Evolutionary conservation across 1,139 yeast species (phyloP).

Genomic region (Geotrichum armillariae): DNA sequence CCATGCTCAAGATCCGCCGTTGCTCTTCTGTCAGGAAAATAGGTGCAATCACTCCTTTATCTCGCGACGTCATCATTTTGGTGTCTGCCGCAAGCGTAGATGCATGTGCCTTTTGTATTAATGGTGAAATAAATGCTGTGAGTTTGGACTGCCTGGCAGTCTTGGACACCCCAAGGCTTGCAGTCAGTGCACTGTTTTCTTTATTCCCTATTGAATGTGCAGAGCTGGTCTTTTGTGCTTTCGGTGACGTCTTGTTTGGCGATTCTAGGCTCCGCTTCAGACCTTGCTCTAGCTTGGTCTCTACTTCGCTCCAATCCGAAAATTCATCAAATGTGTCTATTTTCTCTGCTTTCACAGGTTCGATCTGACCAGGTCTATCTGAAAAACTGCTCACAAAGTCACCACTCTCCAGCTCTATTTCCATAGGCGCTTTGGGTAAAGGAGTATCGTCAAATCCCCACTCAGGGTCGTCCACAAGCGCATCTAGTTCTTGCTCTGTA

Average conservation of each 20-base stretch:
- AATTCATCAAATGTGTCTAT: too few relatives aligned
- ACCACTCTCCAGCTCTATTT: not conserved
- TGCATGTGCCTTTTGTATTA: slow-evolving; percentile 15
- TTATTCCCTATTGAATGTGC: not conserved
- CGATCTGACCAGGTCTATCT: slow-evolving; percentile 15
- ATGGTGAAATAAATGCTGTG: slow-evolving; percentile 18
- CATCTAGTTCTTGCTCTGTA: slow-evolving; percentile 11
- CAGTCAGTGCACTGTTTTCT: not conserved
- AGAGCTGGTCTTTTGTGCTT: not conserved
- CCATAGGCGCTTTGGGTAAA: not conserved
- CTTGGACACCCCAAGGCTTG: not conserved
- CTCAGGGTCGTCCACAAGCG: slow-evolving; percentile 15
- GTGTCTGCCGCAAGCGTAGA: slow-evolving; percentile 16
- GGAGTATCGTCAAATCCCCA: slow-evolving; percentile 14
- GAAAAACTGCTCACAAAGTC: not conserved
- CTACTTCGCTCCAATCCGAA: too few relatives aligned
- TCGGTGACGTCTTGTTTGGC: not conserved
- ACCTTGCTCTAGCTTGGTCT: too few relatives aligned
- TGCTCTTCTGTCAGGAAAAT: slow-evolving; percentile 66
- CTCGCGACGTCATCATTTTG: not conserved
- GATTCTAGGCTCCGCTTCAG: not conserved
- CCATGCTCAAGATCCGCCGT: slow-evolving; percentile 61
- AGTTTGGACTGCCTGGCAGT: slow-evolving; percentile 14
- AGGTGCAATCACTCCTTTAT: slow-evolving; percentile 10
- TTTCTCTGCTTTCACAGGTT: too few relatives aligned